Evolutionary conservation across 495 filamentous ascomycete species (phyloP).

Genomic region (Melanomma pulvis-pyrius): DNA sequence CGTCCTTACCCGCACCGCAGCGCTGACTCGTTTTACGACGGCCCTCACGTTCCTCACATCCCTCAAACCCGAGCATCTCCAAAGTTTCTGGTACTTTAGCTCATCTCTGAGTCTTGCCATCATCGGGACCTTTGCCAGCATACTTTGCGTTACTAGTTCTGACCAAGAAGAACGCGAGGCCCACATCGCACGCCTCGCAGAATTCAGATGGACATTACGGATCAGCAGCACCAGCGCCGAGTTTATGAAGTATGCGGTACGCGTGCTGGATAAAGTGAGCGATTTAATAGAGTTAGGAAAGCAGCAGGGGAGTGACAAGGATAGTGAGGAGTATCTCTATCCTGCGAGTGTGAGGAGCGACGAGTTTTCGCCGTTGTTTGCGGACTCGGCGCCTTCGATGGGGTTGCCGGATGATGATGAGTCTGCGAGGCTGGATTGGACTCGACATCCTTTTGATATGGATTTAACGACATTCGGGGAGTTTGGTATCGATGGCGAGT

Average conservation of each 20-base stretch:
- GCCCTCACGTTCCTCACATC: slow-evolving; percentile 48
- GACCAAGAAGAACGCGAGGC: too few species aligned
- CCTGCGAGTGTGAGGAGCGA: too few species aligned
- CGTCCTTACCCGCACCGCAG: slow-evolving; percentile 58
- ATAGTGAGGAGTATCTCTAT: too few species aligned
- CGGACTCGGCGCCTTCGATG: too few species aligned
- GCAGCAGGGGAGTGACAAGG: too few species aligned
- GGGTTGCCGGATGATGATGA: too few species aligned
- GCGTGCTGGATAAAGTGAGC: background rate
- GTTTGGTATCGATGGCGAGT: background rate
- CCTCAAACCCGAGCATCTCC: slow-evolving; percentile 67
- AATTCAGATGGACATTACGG: slow-evolving; percentile 9
- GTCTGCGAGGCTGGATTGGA: background rate
- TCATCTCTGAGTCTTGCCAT: slow-evolving; percentile 11
- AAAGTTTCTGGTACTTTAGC: slow-evolving; percentile 59
- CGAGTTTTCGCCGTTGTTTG: too few species aligned
- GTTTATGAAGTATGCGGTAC: slow-evolving; percentile 1
- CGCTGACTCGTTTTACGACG: slow-evolving; percentile 64
- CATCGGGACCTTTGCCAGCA: slow-evolving; percentile 9
- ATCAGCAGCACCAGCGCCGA: slow-evolving; percentile 5
- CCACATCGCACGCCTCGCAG: background rate
- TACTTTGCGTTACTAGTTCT: background rate
- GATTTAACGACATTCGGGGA: background rate
- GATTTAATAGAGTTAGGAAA: background rate
- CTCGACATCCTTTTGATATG: background rate